These are phyloP conservation scores for Botryobasidium botryosum DNA, from an alignment of 768 basidiomycete species.

Conservation along the genomic window DNA sequence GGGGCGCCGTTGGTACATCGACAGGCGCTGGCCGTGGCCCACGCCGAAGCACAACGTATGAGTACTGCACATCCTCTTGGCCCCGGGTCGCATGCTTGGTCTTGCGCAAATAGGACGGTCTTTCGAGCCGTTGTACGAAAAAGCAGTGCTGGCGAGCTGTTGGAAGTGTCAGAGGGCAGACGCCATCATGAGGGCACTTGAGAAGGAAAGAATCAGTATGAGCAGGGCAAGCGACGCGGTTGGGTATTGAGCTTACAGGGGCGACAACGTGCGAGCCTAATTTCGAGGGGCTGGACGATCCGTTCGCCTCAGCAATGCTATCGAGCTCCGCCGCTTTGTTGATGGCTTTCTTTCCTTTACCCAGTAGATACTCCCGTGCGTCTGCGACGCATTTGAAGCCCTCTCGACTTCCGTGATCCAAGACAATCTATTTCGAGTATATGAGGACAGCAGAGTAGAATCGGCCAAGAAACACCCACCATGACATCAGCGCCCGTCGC, in stretches of 20 bases:
- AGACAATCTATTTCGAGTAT: slow-evolving; percentile 39
- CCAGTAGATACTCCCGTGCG: slow-evolving; percentile 57
- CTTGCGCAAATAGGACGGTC: slow-evolving; percentile 65
- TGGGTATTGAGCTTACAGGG: slow-evolving; percentile 38
- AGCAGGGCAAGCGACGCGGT: slow-evolving; percentile 2
- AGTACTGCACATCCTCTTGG: slow-evolving; percentile 77
- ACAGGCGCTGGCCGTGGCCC: slow-evolving; percentile 53
- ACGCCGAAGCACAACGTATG: slow-evolving; percentile 76
- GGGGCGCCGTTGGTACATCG: too few species aligned
- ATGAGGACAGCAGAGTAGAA: not conserved
- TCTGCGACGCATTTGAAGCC: slow-evolving; percentile 70
- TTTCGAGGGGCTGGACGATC: slow-evolving; percentile 5
- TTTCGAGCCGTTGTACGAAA: slow-evolving; percentile 75
- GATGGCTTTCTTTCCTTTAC: slow-evolving; percentile 32
- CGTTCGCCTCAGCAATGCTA: slow-evolving; percentile 15
- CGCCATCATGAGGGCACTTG: slow-evolving; percentile 81
- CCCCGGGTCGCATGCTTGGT: slow-evolving; percentile 78
- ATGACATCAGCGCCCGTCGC: slow-evolving; percentile 74
- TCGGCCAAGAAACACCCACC: slow-evolving; percentile 24
- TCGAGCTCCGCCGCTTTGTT: not conserved
- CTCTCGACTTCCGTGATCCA: slow-evolving; percentile 61
- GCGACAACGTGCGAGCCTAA: slow-evolving; percentile 70
- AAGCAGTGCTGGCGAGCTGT: slow-evolving; percentile 35
- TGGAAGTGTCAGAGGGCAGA: slow-evolving; percentile 44
- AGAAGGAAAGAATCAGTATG: slow-evolving; percentile 3